phyloP scores from a whole-genome alignment of 345 rosid genomes.

The Eucalyptus cloeziana region DNA sequence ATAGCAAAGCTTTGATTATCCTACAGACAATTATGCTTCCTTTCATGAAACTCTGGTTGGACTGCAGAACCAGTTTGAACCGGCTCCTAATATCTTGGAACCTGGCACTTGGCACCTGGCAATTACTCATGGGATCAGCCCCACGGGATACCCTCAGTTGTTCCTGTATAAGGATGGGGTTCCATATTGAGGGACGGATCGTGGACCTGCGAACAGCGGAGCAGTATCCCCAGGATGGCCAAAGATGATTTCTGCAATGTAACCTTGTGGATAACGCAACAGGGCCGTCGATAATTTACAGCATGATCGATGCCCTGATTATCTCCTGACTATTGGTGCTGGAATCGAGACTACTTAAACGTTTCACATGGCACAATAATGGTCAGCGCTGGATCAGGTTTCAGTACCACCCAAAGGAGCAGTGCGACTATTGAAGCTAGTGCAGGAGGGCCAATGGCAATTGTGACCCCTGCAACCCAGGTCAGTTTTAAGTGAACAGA shows the following conservation, averaged over 20 bases:
- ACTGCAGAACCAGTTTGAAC: not conserved
- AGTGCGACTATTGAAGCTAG: slow-evolving; percentile 28
- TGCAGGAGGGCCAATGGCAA: not conserved
- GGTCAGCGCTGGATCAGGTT: slow-evolving; percentile 28
- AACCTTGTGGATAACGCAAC: slow-evolving; percentile 11
- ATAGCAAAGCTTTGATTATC: slow-evolving; percentile 76
- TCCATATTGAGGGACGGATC: not conserved
- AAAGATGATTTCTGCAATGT: not conserved
- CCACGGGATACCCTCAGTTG: slow-evolving; percentile 14
- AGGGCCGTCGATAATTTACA: slow-evolving; percentile 18
- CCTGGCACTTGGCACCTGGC: slow-evolving; percentile 3
- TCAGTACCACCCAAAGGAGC: slow-evolving; percentile 50
- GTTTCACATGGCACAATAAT: slow-evolving; percentile 33
- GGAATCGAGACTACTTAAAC: slow-evolving; percentile 27
- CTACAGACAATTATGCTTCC: slow-evolving; percentile 34
- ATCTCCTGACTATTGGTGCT: slow-evolving; percentile 32
- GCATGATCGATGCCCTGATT: slow-evolving; percentile 7
- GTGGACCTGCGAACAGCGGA: not conserved
- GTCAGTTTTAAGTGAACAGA: too few relatives aligned
- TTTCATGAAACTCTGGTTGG: not conserved
- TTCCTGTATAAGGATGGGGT: slow-evolving; percentile 14
- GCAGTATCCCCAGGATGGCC: not conserved
- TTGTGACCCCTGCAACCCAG: too few relatives aligned
- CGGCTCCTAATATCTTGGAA: slow-evolving; percentile 7
- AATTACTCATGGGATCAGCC: slow-evolving; percentile 1